These are phyloP conservation scores for Salix viminalis DNA, from an alignment of 345 rosid species.

Conservation along the genomic window DNA sequence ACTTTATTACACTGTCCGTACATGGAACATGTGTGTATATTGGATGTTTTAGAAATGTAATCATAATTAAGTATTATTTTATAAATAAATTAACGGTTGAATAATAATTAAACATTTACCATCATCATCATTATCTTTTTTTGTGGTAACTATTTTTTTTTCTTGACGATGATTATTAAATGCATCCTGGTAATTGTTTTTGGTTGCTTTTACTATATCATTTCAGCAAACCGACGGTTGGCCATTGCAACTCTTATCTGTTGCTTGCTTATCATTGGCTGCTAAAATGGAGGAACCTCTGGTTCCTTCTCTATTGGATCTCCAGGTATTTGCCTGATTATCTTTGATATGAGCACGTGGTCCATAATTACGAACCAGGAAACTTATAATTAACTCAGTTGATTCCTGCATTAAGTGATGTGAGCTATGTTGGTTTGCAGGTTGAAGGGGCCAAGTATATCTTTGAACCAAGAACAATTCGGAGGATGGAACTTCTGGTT, in stretches of 20 bases:
- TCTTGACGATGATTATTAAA: slow-evolving; percentile 11
- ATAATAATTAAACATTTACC: background rate
- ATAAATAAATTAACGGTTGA: background rate
- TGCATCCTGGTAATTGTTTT: background rate
- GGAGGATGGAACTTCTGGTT: slow-evolving; percentile 87
- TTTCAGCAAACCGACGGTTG: slow-evolving; percentile 67
- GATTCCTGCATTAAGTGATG: background rate
- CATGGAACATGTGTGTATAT: background rate
- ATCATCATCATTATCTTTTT: background rate
- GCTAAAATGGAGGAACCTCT: slow-evolving; percentile 98
- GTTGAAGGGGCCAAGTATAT: slow-evolving; percentile 65
- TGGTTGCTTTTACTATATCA: background rate
- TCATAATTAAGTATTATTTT: background rate
- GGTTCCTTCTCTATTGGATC: slow-evolving; percentile 77
- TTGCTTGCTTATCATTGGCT: slow-evolving; percentile 91
- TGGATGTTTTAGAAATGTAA: background rate
- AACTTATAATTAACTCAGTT: background rate
- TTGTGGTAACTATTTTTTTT: background rate
- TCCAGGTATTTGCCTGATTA: slow-evolving; percentile 53
- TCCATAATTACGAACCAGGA: background rate
- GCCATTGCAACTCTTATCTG: slow-evolving; percentile 88
- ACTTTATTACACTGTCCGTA: background rate
- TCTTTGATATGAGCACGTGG: background rate
- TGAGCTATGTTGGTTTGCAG: slow-evolving; percentile 25
- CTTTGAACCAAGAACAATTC: slow-evolving; percentile 80